Conservation (phyloP, 2,329 filamentous ascomycete genomes). For the Calonectria pauciramosa region DNA sequence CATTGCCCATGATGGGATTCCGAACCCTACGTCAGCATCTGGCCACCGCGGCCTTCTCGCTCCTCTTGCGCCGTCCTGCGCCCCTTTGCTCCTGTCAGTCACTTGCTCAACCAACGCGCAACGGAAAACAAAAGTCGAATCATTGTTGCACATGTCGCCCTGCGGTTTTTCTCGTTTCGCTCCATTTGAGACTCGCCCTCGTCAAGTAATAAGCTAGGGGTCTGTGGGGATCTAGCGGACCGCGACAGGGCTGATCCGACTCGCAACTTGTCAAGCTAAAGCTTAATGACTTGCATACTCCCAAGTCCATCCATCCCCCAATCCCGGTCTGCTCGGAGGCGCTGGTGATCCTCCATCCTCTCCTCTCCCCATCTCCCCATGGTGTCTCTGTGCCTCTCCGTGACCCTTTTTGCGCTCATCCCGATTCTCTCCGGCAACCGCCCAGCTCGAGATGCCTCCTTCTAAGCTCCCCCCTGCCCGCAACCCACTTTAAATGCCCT, state of each 20-base stretch:
- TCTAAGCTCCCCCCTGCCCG: conserved; percentile 6
- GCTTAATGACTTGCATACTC: conserved; percentile 25
- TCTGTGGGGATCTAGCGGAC: not conserved
- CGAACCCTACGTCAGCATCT: conserved; percentile 43
- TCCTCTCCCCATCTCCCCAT: conserved; percentile 3
- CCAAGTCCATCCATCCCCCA: not conserved
- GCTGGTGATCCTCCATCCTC: conserved; percentile 10
- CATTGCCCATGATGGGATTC: conserved; percentile 29
- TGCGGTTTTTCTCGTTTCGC: conserved; percentile 35
- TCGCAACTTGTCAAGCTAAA: conserved; percentile 3
- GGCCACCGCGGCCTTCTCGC: conserved; percentile 32
- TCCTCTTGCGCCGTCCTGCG: conserved; percentile 6
- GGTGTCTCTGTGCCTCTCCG: not conserved
- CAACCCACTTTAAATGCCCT: conserved; percentile 11
- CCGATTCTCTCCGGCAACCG: conserved; percentile 43
- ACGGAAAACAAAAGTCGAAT: conserved; percentile 36
- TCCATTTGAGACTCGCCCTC: conserved; percentile 14
- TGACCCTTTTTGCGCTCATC: conserved; percentile 20
- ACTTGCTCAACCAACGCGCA: conserved; percentile 34
- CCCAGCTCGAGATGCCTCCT: conserved; percentile 14
- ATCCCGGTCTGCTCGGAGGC: not conserved
- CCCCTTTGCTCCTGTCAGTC: conserved; percentile 4
- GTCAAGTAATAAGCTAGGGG: not conserved
- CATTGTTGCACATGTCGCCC: conserved; percentile 37
- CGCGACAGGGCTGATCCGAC: conserved; percentile 17